Evolutionary conservation across 495 filamentous ascomycete species (phyloP).

Genomic region (Trichoderma orchidacearum): DNA sequence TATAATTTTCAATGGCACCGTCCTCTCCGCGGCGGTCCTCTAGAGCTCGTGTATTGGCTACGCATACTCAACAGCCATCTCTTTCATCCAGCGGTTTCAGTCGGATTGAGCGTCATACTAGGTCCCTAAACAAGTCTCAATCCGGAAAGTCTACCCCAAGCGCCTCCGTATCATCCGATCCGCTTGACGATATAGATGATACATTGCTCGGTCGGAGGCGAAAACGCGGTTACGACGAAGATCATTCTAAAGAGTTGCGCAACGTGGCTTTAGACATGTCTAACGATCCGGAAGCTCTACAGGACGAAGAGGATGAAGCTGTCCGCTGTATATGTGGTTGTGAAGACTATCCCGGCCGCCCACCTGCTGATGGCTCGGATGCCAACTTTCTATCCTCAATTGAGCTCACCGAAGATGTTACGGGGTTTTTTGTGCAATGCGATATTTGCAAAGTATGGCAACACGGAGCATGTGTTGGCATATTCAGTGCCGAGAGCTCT

Average conservation of each 20-base stretch:
- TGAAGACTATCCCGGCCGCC: conserved; percentile 88
- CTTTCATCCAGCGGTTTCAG: conserved; percentile 51
- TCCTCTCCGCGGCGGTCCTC: conserved; percentile 78
- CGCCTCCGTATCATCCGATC: conserved; percentile 63
- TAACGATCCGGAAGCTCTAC: conserved; percentile 47
- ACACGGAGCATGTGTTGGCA: conserved; percentile 94
- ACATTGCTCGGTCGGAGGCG: conserved; percentile 40
- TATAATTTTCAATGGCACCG: conserved; percentile 33
- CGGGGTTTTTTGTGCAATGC: conserved; percentile 96
- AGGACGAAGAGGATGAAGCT: conserved; percentile 73
- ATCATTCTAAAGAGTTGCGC: conserved; percentile 35
- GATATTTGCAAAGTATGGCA: conserved; percentile 98
- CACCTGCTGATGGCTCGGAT: conserved; percentile 40
- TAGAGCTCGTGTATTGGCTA: conserved; percentile 72
- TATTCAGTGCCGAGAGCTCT: conserved; percentile 80
- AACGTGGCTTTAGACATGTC: conserved; percentile 35
- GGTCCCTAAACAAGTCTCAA: conserved; percentile 52
- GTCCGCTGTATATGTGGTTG: conserved; percentile 91
- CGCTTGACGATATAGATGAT: conserved; percentile 54
- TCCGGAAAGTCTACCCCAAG: conserved; percentile 61
- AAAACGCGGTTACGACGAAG: conserved; percentile 45
- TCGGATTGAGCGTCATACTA: conserved; percentile 54
- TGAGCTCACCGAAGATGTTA: conserved; percentile 67
- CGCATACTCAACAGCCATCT: conserved; percentile 66
- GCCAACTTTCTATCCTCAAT: conserved; percentile 47